Evolutionary conservation across 306 rosid species (phyloP), one percentile per base, ranked within the genome.

Genomic region (Dryas alaskensis): DNA sequence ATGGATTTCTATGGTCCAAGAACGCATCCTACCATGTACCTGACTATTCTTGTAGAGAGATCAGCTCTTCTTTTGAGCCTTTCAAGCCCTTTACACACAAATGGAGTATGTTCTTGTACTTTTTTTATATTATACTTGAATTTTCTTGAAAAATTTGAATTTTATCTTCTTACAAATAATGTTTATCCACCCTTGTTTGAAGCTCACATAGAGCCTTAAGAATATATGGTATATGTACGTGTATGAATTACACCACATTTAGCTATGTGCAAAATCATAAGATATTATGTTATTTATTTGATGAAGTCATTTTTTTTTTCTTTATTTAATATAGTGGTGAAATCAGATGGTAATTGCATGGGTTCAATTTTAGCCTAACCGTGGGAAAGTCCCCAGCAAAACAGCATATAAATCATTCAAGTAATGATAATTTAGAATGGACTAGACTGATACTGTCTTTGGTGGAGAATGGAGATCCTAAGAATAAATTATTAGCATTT

Each of bases 31-130:
- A 66, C 74, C 71, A 93, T 93, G 97, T 87, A 80, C 69, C 75
- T 91, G 66, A 89, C 96, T 64, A 83, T 93, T 74, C 86, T 91
- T 59, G 82, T 88, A 57, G 98, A 93, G 86, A 90, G 92, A 89
- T 84, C 98, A 43, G 72, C 86, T 67, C 94, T 93, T 79, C 81
- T 78, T 50, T 81, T 80, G 64, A 83, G 79, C 80, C 79, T 93
- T 66, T 86, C 96, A 60, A 79, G 77, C 80, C 80, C 81, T 67
- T 76, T 91, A 73, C 97, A 81, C 82, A 89, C 92, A 70, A 89
- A 73, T 79, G 73, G 64, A 68, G 98, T 91, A 93, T 65, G 87
- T 57, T 82, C 76, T 83, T 78, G 66, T 54, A 44, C 77, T 71
- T 27, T 13, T 72, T 70, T 14, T 4, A 14, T 39, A 31, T 12